Evolutionary conservation across 73 alveolate species (phyloP), one percentile per base, ranked within the genome.

Genomic region (Stentor roeselii): DNA sequence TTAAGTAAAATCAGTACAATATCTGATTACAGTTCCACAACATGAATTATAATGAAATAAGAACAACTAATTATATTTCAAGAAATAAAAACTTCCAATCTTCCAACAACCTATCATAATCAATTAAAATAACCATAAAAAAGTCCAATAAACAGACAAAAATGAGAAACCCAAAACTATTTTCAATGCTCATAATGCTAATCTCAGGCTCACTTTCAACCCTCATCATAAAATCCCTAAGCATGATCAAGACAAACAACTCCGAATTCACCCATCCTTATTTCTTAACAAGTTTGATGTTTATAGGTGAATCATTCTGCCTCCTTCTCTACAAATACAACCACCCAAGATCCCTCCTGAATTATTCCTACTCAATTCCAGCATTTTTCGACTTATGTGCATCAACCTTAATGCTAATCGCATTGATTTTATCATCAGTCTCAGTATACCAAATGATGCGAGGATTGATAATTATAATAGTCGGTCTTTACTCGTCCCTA

Each of bases 381-480:
- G 98, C 98, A 4, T 36, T 59, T 3, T 89, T 91, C 59, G 96
- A 93, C 83, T 76, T 86, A 50, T n/a, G 76, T 2, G 98, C 92
- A 0, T 82, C 98, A 0, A 84, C 95, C 14, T 60, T 85, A 58
- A 88, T 82, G 67, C 85, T 91, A 59, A 84, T 92, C 85, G 98
- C 95, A 2, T 78, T 94, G 60, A 83, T 93, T 6, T 86, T 86
- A 77, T 84, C 87, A 39, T 50, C 92, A 21, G 92, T 97, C 39
- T 75, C 93, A 76, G 90, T 95, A 80, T 95, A 90, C 60, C 98
- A 95, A 83, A 95, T 95, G 96, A 80, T 95, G 93, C 90, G 95
- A 86, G 99, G 96, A 3, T 86, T 88, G 3, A 89, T 93, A 75
- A 92, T 95, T 39, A 90, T 93, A 36, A 78, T 92, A 32, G 92